These are phyloP conservation scores for Leucocoprinus leucothites DNA, from an alignment of 768 basidiomycete genomes.

Conservation along the genomic window DNA sequence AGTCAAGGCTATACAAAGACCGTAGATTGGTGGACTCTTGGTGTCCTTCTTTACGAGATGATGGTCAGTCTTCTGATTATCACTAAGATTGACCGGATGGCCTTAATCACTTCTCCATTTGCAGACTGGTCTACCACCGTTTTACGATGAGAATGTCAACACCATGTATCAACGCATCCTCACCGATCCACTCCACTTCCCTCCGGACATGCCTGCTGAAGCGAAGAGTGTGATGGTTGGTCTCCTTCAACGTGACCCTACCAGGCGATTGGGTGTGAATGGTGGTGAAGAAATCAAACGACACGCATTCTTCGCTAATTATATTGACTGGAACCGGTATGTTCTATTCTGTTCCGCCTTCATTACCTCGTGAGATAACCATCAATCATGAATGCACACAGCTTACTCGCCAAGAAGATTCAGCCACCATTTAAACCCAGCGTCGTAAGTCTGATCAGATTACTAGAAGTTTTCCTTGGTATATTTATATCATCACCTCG, in stretches of 20 bases:
- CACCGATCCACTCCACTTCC: constrained; percentile 89
- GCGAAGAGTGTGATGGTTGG: constrained; percentile 87
- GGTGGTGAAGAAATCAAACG: constrained; percentile 96
- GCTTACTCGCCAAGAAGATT: constrained; percentile 89
- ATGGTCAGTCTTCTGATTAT: constrained; percentile 50
- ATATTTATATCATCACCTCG: background rate
- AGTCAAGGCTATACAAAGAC: constrained; percentile 97
- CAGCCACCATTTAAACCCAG: constrained; percentile 97
- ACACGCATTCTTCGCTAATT: constrained; percentile 92
- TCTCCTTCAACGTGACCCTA: constrained; percentile 85
- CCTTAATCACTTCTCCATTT: constrained; percentile 1
- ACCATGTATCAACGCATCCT: constrained; percentile 97
- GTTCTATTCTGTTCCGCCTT: constrained; percentile 17
- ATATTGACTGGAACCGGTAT: constrained; percentile 87
- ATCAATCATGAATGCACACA: constrained; percentile 21
- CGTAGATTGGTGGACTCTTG: constrained; percentile 99
- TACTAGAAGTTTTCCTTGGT: background rate
- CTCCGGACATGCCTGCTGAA: constrained; percentile 82
- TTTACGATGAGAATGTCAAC: constrained; percentile 99
- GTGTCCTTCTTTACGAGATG: constrained; percentile 96
- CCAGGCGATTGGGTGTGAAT: constrained; percentile 82
- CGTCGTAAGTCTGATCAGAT: constrained; percentile 56
- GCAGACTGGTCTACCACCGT: constrained; percentile 93
- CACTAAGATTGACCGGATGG: constrained; percentile 7
- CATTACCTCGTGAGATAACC: background rate